Conservation (phyloP, 2,329 filamentous ascomycete species). For the Xylariaceae sp. region DNA sequence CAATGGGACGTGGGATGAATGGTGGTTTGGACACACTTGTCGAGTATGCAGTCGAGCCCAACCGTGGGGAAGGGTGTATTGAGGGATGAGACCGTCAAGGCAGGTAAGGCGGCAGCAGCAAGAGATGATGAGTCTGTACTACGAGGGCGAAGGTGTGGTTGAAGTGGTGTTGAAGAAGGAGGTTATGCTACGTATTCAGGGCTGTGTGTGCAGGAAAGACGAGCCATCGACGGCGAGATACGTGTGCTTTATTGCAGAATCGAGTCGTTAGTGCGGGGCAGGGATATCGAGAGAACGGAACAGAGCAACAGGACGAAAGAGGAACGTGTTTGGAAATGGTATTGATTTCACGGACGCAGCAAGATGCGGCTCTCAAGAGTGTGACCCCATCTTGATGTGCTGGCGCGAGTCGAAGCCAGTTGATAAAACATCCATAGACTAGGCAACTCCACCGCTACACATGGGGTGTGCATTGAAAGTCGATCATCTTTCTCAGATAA, state of each 20-base stretch:
- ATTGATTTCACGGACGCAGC: slow-evolving; percentile 56
- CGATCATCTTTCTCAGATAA: slow-evolving; percentile 47
- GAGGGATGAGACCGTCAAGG: slow-evolving; percentile 34
- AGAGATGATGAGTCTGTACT: slow-evolving; percentile 38
- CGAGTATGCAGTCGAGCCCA: slow-evolving; percentile 56
- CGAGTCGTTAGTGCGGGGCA: slow-evolving; percentile 50
- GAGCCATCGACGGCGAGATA: slow-evolving; percentile 58
- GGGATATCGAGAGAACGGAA: slow-evolving; percentile 43
- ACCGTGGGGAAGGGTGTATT: slow-evolving; percentile 40
- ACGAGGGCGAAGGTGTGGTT: slow-evolving; percentile 35
- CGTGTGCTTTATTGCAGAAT: slow-evolving; percentile 64
- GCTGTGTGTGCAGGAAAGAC: slow-evolving; percentile 46
- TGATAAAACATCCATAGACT: slow-evolving; percentile 63
- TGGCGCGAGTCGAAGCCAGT: slow-evolving; percentile 86
- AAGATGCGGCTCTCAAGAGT: slow-evolving; percentile 65
- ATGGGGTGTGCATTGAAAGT: slow-evolving; percentile 47
- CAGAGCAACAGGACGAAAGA: slow-evolving; percentile 35
- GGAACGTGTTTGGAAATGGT: slow-evolving; percentile 29
- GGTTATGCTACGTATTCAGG: slow-evolving; percentile 48
- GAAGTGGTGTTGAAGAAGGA: slow-evolving; percentile 41
- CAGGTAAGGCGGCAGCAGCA: slow-evolving; percentile 34
- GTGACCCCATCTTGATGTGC: slow-evolving; percentile 79
- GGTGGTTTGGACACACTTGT: slow-evolving; percentile 22
- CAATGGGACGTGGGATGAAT: slow-evolving; percentile 28
- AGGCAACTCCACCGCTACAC: slow-evolving; percentile 61